Evolutionary conservation across 345 rosid genomes (phyloP).

Genomic region (Citrus glauca): DNA sequence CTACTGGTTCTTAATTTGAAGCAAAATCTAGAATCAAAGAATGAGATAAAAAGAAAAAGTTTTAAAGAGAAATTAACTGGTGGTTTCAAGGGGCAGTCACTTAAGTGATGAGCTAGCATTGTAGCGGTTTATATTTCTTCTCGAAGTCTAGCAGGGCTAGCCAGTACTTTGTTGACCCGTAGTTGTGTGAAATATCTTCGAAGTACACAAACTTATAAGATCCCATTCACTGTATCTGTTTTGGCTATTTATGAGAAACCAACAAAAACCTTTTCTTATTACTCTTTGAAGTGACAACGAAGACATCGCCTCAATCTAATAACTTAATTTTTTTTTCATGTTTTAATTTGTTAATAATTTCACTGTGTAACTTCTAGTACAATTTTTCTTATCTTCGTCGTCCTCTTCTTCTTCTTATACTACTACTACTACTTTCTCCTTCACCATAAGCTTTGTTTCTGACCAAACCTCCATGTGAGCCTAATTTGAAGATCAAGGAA

Average conservation of each 20-base stretch:
- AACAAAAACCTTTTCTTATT: slow-evolving; percentile 19
- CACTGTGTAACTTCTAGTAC: background rate
- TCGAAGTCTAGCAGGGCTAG: background rate
- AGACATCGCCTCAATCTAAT: slow-evolving; percentile 6
- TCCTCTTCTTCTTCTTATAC: background rate
- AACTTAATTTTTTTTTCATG: background rate
- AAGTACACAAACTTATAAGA: slow-evolving; percentile 27
- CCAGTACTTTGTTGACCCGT: slow-evolving; percentile 23
- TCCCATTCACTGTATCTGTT: slow-evolving; percentile 23
- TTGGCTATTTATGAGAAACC: slow-evolving; percentile 44
- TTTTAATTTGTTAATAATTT: background rate
- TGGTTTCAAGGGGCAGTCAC: slow-evolving; percentile 21
- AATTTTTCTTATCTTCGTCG: background rate
- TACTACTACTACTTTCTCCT: background rate
- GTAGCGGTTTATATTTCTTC: background rate
- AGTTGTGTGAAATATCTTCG: slow-evolving; percentile 17
- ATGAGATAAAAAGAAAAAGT: too few relatives aligned
- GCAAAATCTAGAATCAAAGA: too few relatives aligned
- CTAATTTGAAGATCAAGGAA: slow-evolving; percentile 28
- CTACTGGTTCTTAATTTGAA: too few relatives aligned
- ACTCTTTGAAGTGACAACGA: slow-evolving; percentile 18
- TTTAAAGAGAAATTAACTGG: background rate
- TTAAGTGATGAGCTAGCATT: background rate
- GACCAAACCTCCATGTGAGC: slow-evolving; percentile 26
- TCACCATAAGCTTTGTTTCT: background rate